Conservation (phyloP, 192 early-diverging fungal genomes). For the Rhizophagus sp. region DNA sequence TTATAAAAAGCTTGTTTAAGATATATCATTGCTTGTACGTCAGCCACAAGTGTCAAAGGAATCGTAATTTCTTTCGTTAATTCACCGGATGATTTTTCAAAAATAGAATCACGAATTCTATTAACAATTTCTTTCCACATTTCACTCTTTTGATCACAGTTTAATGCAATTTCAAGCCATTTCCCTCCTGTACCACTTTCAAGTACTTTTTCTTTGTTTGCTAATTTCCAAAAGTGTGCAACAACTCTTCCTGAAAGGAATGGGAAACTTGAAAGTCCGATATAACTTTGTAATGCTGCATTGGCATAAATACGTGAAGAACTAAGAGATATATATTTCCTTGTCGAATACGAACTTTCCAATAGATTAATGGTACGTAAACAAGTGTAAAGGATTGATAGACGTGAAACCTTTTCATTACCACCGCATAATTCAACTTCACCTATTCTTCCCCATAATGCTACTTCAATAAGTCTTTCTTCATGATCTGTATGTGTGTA, state of each 20-base stretch:
- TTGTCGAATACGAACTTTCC: neutral
- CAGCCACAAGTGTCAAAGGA: constrained; percentile 11
- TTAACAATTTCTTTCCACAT: constrained; percentile 19
- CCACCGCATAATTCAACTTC: constrained; percentile 32
- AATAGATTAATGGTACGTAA: constrained; percentile 28
- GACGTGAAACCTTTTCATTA: constrained; percentile 25
- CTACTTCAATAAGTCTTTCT: constrained; percentile 5
- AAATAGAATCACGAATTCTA: neutral
- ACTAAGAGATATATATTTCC: neutral
- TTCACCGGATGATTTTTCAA: neutral
- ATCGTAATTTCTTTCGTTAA: constrained; percentile 8
- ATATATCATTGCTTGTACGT: constrained; percentile 7
- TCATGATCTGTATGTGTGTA: constrained; percentile 7
- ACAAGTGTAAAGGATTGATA: constrained; percentile 25
- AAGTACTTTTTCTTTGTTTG: constrained; percentile 9
- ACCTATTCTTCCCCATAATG: constrained; percentile 8
- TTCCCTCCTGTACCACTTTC: neutral
- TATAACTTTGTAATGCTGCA: constrained; percentile 28
- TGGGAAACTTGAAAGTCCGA: constrained; percentile 21
- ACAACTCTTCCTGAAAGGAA: constrained; percentile 16
- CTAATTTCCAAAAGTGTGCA: constrained; percentile 19
- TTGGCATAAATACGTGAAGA: constrained; percentile 25
- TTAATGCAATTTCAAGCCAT: constrained; percentile 26
- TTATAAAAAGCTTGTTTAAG: constrained; percentile 28
- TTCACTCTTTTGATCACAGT: neutral